phyloP scores from a whole-genome alignment of 768 basidiomycete species.

The Phylloporus sp. region DNA sequence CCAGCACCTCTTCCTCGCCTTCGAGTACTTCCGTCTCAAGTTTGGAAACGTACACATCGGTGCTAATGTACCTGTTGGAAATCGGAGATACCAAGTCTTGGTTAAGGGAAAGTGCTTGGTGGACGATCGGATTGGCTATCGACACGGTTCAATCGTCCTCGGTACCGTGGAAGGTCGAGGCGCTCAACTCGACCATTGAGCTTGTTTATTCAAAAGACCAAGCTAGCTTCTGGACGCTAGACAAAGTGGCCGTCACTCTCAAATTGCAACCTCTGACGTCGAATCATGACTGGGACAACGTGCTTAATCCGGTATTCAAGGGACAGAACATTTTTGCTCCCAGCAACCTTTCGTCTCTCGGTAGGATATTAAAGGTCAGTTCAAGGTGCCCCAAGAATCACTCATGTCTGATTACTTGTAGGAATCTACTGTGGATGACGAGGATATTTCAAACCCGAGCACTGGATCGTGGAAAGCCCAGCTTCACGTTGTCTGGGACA shows the following conservation, averaged over 20 bases:
- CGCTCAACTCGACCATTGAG: slow-evolving; percentile 47
- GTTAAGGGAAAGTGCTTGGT: slow-evolving; percentile 91
- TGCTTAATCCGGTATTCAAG: slow-evolving; percentile 75
- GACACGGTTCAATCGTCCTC: slow-evolving; percentile 55
- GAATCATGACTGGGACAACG: slow-evolving; percentile 60
- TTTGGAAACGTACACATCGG: slow-evolving; percentile 53
- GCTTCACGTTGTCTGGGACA: slow-evolving; percentile 88
- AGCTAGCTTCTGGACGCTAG: slow-evolving; percentile 66
- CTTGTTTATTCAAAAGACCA: slow-evolving; percentile 40
- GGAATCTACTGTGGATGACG: slow-evolving; percentile 59
- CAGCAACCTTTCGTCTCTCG: slow-evolving; percentile 69
- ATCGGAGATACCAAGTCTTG: slow-evolving; percentile 85
- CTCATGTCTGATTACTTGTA: slow-evolving; percentile 24
- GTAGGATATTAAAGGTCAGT: slow-evolving; percentile 73
- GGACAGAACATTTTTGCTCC: slow-evolving; percentile 61
- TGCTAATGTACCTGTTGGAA: slow-evolving; percentile 56
- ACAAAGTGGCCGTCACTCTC: slow-evolving; percentile 80
- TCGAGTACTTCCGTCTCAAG: slow-evolving; percentile 53
- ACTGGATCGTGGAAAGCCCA: slow-evolving; percentile 80
- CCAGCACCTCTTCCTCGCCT: slow-evolving; percentile 52
- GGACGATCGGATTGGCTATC: slow-evolving; percentile 64
- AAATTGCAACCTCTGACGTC: slow-evolving; percentile 62
- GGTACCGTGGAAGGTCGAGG: slow-evolving; percentile 70
- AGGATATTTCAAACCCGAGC: slow-evolving; percentile 47
- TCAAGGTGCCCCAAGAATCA: background rate